A percentile compares a stretch with the other conserved stretches of the same genome.
phyloP scores from a whole-genome alignment of 805 yeast species.

The Wickerhamiella nectarea region DNA sequence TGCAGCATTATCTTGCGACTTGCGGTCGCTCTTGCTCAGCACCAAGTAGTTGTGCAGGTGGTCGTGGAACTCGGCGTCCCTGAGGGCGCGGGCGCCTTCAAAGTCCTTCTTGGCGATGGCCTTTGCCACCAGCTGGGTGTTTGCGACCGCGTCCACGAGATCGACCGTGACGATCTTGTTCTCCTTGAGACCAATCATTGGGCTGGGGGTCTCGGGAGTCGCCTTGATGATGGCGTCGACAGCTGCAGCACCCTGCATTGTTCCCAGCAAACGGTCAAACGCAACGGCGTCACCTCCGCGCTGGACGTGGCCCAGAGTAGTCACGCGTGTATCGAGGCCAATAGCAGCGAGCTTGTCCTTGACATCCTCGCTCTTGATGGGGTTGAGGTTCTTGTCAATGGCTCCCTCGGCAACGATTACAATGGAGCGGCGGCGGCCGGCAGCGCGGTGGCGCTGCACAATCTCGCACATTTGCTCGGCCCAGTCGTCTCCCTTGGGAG shows the following conservation, averaged over 20 bases:
- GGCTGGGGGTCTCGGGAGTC: slow-evolving; percentile 86
- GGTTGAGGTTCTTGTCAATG: slow-evolving; percentile 62
- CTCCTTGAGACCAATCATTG: slow-evolving; percentile 81
- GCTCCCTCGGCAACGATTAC: slow-evolving; percentile 99
- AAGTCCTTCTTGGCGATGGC: slow-evolving; percentile 74
- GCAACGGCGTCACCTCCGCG: slow-evolving; percentile 99
- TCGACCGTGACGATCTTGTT: slow-evolving; percentile 77
- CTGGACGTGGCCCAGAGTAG: slow-evolving; percentile 94
- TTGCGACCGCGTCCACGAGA: slow-evolving; percentile 75
- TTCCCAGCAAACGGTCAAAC: slow-evolving; percentile 78
- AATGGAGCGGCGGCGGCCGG: slow-evolving; percentile 87
- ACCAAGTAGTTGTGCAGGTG: slow-evolving; percentile 59
- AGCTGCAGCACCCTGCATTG: slow-evolving; percentile 96
- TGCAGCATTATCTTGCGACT: slow-evolving; percentile 36
- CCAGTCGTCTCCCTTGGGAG: slow-evolving; percentile 67
- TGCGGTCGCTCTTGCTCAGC: slow-evolving; percentile 57
- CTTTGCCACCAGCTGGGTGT: slow-evolving; percentile 79
- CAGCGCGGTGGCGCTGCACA: slow-evolving; percentile 63
- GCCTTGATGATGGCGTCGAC: slow-evolving; percentile 80
- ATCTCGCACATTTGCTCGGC: slow-evolving; percentile 61
- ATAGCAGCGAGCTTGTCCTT: slow-evolving; percentile 68
- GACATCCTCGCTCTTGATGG: slow-evolving; percentile 69
- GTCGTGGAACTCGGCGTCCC: slow-evolving; percentile 82
- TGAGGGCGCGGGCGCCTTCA: slow-evolving; percentile 68
- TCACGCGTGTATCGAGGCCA: slow-evolving; percentile 88